A percentile compares a stretch with the other conserved stretches of the same genome.
Evolutionary conservation across 306 rosid genomes (phyloP).

Genomic region (Abrus precatorius): DNA sequence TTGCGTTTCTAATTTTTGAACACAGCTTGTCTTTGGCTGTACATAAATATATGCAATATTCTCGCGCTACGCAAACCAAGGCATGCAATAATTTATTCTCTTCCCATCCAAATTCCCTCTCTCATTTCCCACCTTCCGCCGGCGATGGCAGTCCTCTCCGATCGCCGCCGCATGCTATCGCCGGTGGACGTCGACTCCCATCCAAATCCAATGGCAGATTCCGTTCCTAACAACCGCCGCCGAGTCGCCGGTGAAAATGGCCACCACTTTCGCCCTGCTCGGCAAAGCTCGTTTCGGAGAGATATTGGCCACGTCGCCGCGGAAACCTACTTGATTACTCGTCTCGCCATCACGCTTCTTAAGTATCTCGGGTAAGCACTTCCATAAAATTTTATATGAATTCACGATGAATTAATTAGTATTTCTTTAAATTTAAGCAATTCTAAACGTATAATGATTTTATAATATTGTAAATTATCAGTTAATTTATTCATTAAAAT

Average conservation of each 20-base stretch:
- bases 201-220: neutral
- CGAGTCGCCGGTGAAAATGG: conserved; percentile 14
- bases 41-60: neutral
- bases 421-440: no score
- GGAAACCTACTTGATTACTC: conserved; percentile 79
- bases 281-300: conserved; percentile 42
- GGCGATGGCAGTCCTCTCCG: conserved; percentile 31
- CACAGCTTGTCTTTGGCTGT: neutral
- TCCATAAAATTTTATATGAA: neutral
- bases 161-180: conserved; percentile 42
- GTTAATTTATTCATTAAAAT: no score
- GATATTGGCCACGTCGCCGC: conserved; percentile 73
- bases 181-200: neutral
- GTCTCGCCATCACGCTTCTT: conserved; percentile 81
- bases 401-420: no score
- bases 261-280: conserved; percentile 21
- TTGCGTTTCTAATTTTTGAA: no score
- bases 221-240: neutral
- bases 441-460: no score
- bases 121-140: neutral
- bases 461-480: no score
- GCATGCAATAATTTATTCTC: neutral
- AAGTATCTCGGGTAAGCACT: conserved; percentile 76
- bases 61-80: conserved; percentile 26
- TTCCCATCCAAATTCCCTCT: neutral